Conservation (phyloP, 768 basidiomycete species). For the Kwoniella sp. region DNA sequence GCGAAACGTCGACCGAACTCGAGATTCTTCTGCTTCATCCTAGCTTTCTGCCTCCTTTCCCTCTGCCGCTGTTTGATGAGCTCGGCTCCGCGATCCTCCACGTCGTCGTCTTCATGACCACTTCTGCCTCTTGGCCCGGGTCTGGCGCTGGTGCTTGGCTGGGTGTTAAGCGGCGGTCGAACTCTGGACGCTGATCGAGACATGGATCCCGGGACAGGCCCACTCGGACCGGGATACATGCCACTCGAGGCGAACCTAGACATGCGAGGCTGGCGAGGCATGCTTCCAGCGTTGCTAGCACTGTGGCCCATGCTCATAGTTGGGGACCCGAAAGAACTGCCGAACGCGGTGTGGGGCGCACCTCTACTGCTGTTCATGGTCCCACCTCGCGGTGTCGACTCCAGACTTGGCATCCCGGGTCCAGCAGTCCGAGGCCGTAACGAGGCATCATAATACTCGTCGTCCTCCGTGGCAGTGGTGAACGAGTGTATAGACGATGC, state of each 20-base stretch:
- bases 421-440: conserved; percentile 9
- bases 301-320: conserved; percentile 4
- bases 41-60: conserved; percentile 43
- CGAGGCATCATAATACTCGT: conserved; percentile 12
- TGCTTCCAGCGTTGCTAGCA: conserved; percentile 16
- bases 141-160: conserved; percentile 3
- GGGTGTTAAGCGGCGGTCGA: conserved; percentile 20
- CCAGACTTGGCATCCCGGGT: neutral
- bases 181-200: conserved; percentile 35
- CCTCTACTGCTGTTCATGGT: conserved; percentile 9
- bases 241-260: conserved; percentile 15
- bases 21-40: conserved; percentile 29
- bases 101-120: conserved; percentile 44
- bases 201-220: conserved; percentile 16
- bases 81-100: conserved; percentile 51
- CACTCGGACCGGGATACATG: conserved; percentile 3
- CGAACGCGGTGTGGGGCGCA: conserved; percentile 23
- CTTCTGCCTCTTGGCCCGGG: neutral
- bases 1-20: conserved; percentile 26
- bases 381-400: conserved; percentile 13
- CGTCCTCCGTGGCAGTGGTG: conserved; percentile 18
- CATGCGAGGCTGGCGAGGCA: conserved; percentile 18
- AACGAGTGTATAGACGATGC: conserved; percentile 15
- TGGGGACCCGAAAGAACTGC: conserved; percentile 30
- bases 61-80: conserved; percentile 51